These are phyloP conservation scores for Tubosaeta sp. DNA, from an alignment of 768 basidiomycete genomes.

Conservation along the genomic window DNA sequence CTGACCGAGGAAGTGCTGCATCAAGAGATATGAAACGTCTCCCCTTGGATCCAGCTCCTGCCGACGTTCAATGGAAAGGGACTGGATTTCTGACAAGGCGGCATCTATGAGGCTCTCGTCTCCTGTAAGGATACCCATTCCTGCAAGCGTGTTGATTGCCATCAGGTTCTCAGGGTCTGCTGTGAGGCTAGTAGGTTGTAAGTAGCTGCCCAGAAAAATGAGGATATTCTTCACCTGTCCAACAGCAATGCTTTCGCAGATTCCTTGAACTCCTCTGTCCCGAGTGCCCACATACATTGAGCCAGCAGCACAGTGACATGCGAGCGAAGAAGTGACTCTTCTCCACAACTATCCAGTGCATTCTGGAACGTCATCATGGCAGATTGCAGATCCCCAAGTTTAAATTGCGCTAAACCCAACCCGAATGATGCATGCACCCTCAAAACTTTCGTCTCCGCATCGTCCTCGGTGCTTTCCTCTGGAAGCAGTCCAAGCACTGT, in stretches of 20 bases:
- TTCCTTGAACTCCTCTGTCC: slow-evolving; percentile 71
- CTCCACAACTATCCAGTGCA: slow-evolving; percentile 53
- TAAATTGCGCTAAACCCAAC: slow-evolving; percentile 68
- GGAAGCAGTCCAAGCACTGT: slow-evolving; percentile 66
- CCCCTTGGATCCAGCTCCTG: slow-evolving; percentile 62
- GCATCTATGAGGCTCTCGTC: slow-evolving; percentile 84
- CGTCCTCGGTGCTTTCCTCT: slow-evolving; percentile 38
- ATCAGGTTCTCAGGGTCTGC: slow-evolving; percentile 72
- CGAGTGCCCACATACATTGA: slow-evolving; percentile 80
- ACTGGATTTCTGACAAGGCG: slow-evolving; percentile 74
- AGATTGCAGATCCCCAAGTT: slow-evolving; percentile 52
- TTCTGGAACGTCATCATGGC: slow-evolving; percentile 67
- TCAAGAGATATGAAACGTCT: slow-evolving; percentile 67
- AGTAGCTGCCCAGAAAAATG: slow-evolving; percentile 6
- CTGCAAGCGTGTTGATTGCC: slow-evolving; percentile 79
- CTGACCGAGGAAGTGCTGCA: slow-evolving; percentile 70
- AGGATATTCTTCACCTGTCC: slow-evolving; percentile 58
- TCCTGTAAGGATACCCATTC: slow-evolving; percentile 81
- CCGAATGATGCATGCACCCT: slow-evolving; percentile 67
- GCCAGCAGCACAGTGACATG: slow-evolving; percentile 78
- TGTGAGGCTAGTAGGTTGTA: slow-evolving; percentile 53
- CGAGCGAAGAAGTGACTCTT: slow-evolving; percentile 48
- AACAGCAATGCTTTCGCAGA: slow-evolving; percentile 73
- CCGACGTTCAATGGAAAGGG: slow-evolving; percentile 62
- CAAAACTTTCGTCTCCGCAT: slow-evolving; percentile 36